Percentiles rank a stretch among this genome's conserved stretches.
phyloP scores from a whole-genome alignment of 2,329 filamentous ascomycete species.

The Fusarium buxicola region DNA sequence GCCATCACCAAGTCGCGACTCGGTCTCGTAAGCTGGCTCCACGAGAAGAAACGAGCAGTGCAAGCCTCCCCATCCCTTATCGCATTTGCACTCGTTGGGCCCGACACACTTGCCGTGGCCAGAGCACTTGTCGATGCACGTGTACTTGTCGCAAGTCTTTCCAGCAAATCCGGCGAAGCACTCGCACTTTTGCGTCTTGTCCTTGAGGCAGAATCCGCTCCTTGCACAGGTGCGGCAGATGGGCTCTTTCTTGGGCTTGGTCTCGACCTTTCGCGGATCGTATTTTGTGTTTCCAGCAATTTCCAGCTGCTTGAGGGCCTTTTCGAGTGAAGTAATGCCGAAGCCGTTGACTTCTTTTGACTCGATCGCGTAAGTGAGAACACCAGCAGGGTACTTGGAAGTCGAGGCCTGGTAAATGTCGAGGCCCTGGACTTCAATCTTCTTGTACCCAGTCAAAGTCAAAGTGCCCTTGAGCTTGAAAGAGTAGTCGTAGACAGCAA shows the following conservation, averaged over 20 bases:
- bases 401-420: slow-evolving; percentile 55
- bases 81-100: slow-evolving; percentile 56
- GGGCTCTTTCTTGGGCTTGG: slow-evolving; percentile 40
- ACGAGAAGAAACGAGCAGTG: slow-evolving; percentile 59
- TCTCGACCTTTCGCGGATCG: slow-evolving; percentile 48
- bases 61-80: slow-evolving; percentile 57
- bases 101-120: slow-evolving; percentile 56
- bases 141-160: slow-evolving; percentile 49
- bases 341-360: slow-evolving; percentile 55
- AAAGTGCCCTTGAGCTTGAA: slow-evolving; percentile 53
- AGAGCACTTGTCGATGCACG: slow-evolving; percentile 56
- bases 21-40: slow-evolving; percentile 56
- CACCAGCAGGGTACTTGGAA: slow-evolving; percentile 52
- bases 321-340: slow-evolving; percentile 53
- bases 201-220: slow-evolving; percentile 53
- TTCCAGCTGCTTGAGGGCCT: slow-evolving; percentile 48
- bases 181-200: slow-evolving; percentile 47
- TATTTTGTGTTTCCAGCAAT: slow-evolving; percentile 54
- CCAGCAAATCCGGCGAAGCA: slow-evolving; percentile 60
- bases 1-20: slow-evolving; percentile 57
- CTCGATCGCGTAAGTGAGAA: slow-evolving; percentile 56
- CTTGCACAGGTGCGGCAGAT: slow-evolving; percentile 51
- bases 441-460: slow-evolving; percentile 52
- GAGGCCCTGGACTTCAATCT: slow-evolving; percentile 57
- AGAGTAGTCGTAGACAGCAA: slow-evolving; percentile 54